Percentiles rank a stretch among this genome's conserved stretches.
These are phyloP conservation scores for Cyphellophora attinorum DNA, from an alignment of 2,329 filamentous ascomycete species.

Conservation along the genomic window DNA sequence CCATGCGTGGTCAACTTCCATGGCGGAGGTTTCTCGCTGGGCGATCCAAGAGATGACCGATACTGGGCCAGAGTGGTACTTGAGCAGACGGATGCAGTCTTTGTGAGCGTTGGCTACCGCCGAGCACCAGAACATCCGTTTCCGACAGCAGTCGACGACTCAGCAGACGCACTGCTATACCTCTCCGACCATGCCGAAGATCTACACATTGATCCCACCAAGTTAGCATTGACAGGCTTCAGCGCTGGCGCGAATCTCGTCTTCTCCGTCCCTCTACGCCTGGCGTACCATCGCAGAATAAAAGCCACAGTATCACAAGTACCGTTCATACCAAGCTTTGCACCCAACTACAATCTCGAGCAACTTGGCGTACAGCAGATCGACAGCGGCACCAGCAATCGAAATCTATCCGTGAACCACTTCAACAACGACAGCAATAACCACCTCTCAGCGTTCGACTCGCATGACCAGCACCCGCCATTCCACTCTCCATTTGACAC, in stretches of 20 bases:
- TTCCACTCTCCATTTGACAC: conserved; percentile 3
- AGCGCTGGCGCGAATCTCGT: conserved; percentile 55
- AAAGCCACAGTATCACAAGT: conserved; percentile 20
- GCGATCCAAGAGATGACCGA: conserved; percentile 50
- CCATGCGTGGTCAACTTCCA: conserved; percentile 56
- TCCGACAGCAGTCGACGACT: conserved; percentile 55
- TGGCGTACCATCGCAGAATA: conserved; percentile 32
- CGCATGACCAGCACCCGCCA: too few relatives aligned
- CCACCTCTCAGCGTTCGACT: too few relatives aligned
- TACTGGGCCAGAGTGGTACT: conserved; percentile 50
- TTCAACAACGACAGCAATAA: conserved; percentile 1
- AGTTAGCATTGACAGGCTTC: conserved; percentile 52
- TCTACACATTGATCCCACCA: conserved; percentile 46
- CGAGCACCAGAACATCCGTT: conserved; percentile 53
- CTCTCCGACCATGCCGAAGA: conserved; percentile 46
- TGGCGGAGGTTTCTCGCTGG: conserved; percentile 54
- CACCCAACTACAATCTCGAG: not conserved
- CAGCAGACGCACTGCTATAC: conserved; percentile 52
- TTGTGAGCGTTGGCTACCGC: conserved; percentile 53
- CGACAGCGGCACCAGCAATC: not conserved
- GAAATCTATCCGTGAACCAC: not conserved
- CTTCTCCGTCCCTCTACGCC: conserved; percentile 50
- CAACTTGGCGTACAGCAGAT: not conserved
- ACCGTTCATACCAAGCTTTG: conserved; percentile 2
- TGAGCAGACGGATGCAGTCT: conserved; percentile 46